phyloP scores from a whole-genome alignment of 176 grass and related monocot genomes.

The Rhynchospora breviuscula region DNA sequence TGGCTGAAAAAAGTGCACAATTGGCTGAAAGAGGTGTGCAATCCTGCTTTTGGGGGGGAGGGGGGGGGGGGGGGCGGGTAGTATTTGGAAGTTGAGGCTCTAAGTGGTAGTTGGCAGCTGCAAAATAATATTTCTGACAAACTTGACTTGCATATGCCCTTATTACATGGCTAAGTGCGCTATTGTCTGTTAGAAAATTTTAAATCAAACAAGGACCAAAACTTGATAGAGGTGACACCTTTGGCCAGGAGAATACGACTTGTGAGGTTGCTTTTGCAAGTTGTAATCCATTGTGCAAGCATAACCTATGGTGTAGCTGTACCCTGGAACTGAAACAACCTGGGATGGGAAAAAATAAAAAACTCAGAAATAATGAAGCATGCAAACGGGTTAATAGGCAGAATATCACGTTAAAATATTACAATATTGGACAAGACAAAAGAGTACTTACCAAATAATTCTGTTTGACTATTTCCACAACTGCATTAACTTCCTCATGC shows the following conservation, averaged over 20 bases:
- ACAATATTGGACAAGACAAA: background rate
- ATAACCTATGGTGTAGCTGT: conserved; percentile 77
- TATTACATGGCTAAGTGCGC: background rate
- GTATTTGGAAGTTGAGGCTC: too few species aligned
- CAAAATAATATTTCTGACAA: background rate
- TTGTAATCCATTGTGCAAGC: conserved; percentile 79
- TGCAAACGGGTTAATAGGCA: background rate
- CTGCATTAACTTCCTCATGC: conserved; percentile 67
- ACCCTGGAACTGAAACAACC: conserved; percentile 86
- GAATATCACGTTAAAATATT: background rate
- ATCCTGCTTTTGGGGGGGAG: too few species aligned
- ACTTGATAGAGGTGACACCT: conserved; percentile 34
- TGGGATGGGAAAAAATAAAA: conserved; percentile 15
- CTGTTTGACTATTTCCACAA: conserved; percentile 86
- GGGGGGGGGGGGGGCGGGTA: too few species aligned
- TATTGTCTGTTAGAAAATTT: background rate
- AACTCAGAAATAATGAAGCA: conserved; percentile 1
- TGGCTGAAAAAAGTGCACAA: too few species aligned
- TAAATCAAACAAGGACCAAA: background rate
- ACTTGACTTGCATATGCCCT: background rate
- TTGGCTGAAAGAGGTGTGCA: too few species aligned
- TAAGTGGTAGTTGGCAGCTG: background rate
- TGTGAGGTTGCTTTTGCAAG: conserved; percentile 51
- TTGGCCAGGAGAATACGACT: conserved; percentile 60
- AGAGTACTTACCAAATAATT: conserved; percentile 56